Percentiles rank a stretch among this genome's conserved stretches.
These are phyloP conservation scores for Salix purpurea DNA, from an alignment of 345 rosid genomes.

Conservation along the genomic window DNA sequence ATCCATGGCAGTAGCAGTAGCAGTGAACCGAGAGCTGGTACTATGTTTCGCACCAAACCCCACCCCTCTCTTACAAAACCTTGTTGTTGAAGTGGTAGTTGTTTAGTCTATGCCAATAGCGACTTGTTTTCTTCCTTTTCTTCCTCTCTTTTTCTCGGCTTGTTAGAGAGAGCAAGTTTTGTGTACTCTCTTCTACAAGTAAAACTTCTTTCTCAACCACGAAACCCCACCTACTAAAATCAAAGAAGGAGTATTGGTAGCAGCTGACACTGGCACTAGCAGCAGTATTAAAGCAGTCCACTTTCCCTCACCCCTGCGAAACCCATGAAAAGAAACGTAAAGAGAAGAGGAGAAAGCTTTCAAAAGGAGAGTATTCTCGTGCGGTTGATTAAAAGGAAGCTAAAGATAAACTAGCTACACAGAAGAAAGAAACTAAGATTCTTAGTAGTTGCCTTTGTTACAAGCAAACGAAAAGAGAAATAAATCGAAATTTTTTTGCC, in stretches of 20 bases:
- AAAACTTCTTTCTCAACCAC: conserved; percentile 53
- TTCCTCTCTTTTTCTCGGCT: not conserved
- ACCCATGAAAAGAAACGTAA: conserved; percentile 18
- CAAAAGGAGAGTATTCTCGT: conserved; percentile 35
- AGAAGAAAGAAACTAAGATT: conserved; percentile 7
- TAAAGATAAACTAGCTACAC: not conserved
- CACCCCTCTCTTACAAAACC: not conserved
- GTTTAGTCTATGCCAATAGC: conserved; percentile 17
- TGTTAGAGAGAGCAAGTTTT: not conserved
- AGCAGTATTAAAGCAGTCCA: conserved; percentile 1
- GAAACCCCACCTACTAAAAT: conserved; percentile 41
- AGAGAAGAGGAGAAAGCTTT: conserved; percentile 12
- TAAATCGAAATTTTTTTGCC: conserved; percentile 11
- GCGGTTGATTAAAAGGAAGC: conserved; percentile 35
- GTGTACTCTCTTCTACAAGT: conserved; percentile 21
- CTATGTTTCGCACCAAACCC: conserved; percentile 34
- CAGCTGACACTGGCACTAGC: conserved; percentile 7
- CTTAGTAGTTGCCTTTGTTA: conserved; percentile 11
- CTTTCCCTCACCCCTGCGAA: conserved; percentile 47
- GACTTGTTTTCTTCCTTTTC: not conserved
- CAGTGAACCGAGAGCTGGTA: conserved; percentile 14
- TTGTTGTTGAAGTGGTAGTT: conserved; percentile 17
- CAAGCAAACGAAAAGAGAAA: conserved; percentile 6
- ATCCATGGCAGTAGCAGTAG: conserved; percentile 51
- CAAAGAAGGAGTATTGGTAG: conserved; percentile 16